Conservation (phyloP, 148 eudicot species). For the Limonium bicolor region DNA sequence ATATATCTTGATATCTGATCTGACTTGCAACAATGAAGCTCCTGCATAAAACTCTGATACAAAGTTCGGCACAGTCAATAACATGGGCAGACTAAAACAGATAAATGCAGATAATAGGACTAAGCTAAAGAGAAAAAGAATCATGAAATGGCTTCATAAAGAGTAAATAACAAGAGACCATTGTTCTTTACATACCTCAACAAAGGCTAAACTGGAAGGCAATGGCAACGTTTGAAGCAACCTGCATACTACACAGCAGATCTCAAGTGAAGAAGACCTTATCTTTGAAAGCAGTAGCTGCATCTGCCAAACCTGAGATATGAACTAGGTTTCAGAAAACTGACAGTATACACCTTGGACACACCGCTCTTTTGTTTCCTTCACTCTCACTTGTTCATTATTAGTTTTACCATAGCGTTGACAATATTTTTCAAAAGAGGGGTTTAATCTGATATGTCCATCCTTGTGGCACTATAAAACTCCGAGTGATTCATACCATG, state of each 20-base stretch:
- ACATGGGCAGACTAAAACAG: too few relatives aligned
- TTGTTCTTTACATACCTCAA: constrained; percentile 49
- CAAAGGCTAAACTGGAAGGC: constrained; percentile 32
- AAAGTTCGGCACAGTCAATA: constrained; percentile 14
- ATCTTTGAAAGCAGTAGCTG: constrained; percentile 46
- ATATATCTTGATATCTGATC: constrained; percentile 37
- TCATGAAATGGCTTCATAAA: not conserved
- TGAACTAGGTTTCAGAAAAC: not conserved
- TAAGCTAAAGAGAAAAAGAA: not conserved
- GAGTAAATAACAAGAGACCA: constrained; percentile 14
- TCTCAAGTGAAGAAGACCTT: constrained; percentile 40
- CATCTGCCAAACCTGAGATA: constrained; percentile 54
- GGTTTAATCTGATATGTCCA: not conserved
- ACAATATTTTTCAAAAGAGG: not conserved
- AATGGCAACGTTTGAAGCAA: constrained; percentile 33
- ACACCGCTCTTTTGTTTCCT: not conserved
- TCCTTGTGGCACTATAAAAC: not conserved
- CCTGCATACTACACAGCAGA: constrained; percentile 39
- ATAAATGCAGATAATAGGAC: constrained; percentile 3
- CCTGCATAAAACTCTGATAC: constrained; percentile 63
- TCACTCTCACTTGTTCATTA: not conserved
- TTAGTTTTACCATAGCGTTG: not conserved
- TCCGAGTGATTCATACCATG: too few relatives aligned
- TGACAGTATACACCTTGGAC: not conserved
- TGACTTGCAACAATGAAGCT: constrained; percentile 40